phyloP scores from a whole-genome alignment of 2,329 filamentous ascomycete genomes.

The Ascochyta koolunga region DNA sequence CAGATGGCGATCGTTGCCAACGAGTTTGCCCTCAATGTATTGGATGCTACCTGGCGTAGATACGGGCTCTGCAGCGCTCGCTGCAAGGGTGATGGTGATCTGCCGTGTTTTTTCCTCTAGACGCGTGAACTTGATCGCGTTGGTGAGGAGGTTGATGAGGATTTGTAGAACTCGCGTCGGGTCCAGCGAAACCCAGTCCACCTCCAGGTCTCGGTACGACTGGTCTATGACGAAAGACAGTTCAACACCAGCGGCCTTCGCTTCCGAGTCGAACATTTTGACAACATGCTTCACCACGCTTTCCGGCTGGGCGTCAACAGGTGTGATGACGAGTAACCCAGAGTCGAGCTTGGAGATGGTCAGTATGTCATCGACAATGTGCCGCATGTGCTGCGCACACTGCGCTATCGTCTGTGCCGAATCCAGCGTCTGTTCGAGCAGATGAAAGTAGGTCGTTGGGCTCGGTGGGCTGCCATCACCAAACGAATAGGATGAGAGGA shows the following conservation, averaged over 20 bases:
- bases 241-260: conserved; percentile 37
- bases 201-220: conserved; percentile 44
- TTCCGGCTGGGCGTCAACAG: conserved; percentile 46
- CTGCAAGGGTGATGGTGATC: conserved; percentile 48
- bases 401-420: conserved; percentile 51
- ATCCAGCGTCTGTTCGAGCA: conserved; percentile 37
- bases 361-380: conserved; percentile 56
- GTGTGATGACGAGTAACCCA: conserved; percentile 49
- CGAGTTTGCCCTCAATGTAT: conserved; percentile 34
- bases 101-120: conserved; percentile 35
- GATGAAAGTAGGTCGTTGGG: conserved; percentile 18
- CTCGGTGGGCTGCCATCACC: conserved; percentile 9
- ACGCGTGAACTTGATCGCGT: conserved; percentile 54
- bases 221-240: conserved; percentile 40
- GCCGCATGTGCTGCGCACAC: conserved; percentile 54
- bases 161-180: conserved; percentile 48
- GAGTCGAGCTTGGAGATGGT: conserved; percentile 55
- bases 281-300: conserved; percentile 40
- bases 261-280: conserved; percentile 49
- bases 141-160: conserved; percentile 50
- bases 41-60: conserved; percentile 38
- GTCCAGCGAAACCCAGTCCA: conserved; percentile 51
- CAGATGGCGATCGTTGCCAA: conserved; percentile 27
- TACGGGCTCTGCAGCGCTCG: conserved; percentile 35
- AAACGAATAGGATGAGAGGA: conserved; percentile 34